Evolutionary conservation across 2,329 filamentous ascomycete species (phyloP).

Genomic region (Bimuria novae-zelandiae): DNA sequence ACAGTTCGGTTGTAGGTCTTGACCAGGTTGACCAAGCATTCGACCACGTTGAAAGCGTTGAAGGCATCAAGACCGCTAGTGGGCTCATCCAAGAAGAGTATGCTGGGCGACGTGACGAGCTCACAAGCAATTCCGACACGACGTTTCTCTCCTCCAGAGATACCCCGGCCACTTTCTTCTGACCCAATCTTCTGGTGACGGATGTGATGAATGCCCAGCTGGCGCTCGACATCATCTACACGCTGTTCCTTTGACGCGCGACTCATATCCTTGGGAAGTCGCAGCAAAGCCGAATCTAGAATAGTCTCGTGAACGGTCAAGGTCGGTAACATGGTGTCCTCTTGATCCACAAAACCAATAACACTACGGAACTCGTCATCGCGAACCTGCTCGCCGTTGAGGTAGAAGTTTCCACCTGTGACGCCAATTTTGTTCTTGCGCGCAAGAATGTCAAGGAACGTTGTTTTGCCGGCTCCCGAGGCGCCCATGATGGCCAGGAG

Average conservation of each 20-base stretch:
- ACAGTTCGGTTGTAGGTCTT: conserved; percentile 97
- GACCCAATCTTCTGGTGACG: conserved; percentile 94
- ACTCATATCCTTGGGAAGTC: conserved; percentile 92
- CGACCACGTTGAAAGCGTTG: conserved; percentile 97
- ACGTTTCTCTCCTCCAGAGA: conserved; percentile 95
- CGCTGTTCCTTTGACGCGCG: conserved; percentile 84
- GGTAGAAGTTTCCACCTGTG: conserved; percentile 79
- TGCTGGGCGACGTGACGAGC: conserved; percentile 94
- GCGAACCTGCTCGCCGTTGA: conserved; percentile 88
- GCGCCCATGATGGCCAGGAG: conserved; percentile 98
- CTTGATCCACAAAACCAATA: conserved; percentile 96
- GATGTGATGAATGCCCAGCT: conserved; percentile 93
- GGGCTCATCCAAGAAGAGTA: conserved; percentile 95
- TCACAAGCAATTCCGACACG: conserved; percentile 97
- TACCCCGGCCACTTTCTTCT: conserved; percentile 91
- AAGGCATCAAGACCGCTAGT: conserved; percentile 95
- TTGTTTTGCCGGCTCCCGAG: conserved; percentile 96
- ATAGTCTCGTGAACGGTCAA: conserved; percentile 98
- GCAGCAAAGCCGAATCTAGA: conserved; percentile 85
- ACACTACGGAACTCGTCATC: conserved; percentile 88
- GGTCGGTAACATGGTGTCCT: conserved; percentile 95
- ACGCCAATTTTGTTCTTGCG: conserved; percentile 93
- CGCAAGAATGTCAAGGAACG: conserved; percentile 92
- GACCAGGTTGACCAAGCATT: conserved; percentile 90
- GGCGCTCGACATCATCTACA: conserved; percentile 90